Evolutionary conservation across 805 yeast species (phyloP).

Genomic region (Metschnikowia colocasiae): DNA sequence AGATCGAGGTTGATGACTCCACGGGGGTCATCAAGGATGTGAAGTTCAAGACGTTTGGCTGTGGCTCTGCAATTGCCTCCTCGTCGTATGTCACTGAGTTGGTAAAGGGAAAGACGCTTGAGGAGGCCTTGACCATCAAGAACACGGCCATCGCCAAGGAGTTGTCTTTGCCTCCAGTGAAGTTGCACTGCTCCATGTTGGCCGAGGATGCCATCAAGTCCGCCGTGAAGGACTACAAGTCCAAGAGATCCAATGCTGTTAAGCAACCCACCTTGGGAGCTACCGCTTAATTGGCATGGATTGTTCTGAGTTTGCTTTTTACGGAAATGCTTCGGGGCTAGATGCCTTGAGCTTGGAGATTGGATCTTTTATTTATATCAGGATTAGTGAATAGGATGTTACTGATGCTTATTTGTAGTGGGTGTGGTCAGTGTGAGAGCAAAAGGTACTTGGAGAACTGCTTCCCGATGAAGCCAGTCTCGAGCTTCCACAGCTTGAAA

Average conservation of each 20-base stretch:
- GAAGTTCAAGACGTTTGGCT: slow-evolving; percentile 98
- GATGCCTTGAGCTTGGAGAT: slow-evolving; percentile 1
- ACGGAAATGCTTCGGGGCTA: neutral
- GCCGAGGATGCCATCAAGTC: slow-evolving; percentile 98
- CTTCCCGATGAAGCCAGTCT: slow-evolving; percentile 28
- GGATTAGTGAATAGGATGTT: neutral
- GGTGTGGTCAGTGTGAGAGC: neutral
- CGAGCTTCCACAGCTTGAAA: slow-evolving; percentile 22
- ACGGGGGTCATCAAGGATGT: slow-evolving; percentile 93
- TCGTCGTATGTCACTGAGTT: slow-evolving; percentile 93
- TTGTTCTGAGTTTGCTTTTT: neutral
- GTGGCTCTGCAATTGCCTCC: slow-evolving; percentile 97
- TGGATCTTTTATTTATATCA: slow-evolving; percentile 1
- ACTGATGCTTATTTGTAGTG: neutral
- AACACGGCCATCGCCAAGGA: slow-evolving; percentile 95
- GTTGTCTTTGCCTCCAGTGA: slow-evolving; percentile 92
- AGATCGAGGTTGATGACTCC: slow-evolving; percentile 86
- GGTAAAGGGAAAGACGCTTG: slow-evolving; percentile 90
- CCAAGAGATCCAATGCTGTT: slow-evolving; percentile 55
- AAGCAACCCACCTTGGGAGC: slow-evolving; percentile 56
- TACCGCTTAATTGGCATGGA: slow-evolving; percentile 4
- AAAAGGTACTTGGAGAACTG: slow-evolving; percentile 28
- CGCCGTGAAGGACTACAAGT: slow-evolving; percentile 90
- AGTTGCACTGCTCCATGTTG: slow-evolving; percentile 95
- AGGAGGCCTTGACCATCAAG: slow-evolving; percentile 89